Evolutionary conservation across 768 basidiomycete genomes (phyloP).

Genomic region (Wakefieldia striispora): DNA sequence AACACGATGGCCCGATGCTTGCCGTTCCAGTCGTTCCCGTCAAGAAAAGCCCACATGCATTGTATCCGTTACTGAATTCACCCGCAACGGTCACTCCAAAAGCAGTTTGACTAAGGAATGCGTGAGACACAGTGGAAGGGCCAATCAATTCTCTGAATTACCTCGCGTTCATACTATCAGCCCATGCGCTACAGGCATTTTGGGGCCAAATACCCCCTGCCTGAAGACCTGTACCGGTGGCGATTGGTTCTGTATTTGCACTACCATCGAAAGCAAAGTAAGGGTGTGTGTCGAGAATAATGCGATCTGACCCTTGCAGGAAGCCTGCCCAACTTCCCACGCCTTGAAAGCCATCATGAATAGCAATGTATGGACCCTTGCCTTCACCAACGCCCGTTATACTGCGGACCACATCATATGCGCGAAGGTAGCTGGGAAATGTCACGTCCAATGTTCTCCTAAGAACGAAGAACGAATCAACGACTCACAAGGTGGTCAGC

Average conservation of each 20-base stretch:
- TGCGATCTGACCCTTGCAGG: constrained; percentile 57
- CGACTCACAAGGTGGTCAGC: constrained; percentile 59
- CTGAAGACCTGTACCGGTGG: constrained; percentile 28
- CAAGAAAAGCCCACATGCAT: constrained; percentile 59
- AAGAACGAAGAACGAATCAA: neutral
- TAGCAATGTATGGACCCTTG: constrained; percentile 50
- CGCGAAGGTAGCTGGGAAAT: constrained; percentile 49
- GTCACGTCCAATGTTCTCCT: neutral
- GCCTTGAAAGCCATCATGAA: constrained; percentile 64
- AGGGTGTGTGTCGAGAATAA: constrained; percentile 64
- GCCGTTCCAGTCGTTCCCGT: constrained; percentile 32
- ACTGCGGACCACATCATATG: constrained; percentile 61
- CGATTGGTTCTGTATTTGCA: constrained; percentile 34
- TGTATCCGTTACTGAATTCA: constrained; percentile 71
- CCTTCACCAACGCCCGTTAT: constrained; percentile 76
- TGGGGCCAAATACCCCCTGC: constrained; percentile 47
- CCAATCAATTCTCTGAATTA: constrained; percentile 16
- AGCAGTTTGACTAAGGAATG: constrained; percentile 35
- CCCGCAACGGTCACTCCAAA: constrained; percentile 77
- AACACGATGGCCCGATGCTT: constrained; percentile 34
- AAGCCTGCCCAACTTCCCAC: constrained; percentile 46
- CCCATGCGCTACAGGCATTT: constrained; percentile 60
- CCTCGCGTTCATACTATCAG: constrained; percentile 46
- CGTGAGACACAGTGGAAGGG: neutral
- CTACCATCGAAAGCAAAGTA: constrained; percentile 60